These are phyloP conservation scores for Agaricus sinodeliciosus DNA, from an alignment of 768 basidiomycete species.

Conservation along the genomic window DNA sequence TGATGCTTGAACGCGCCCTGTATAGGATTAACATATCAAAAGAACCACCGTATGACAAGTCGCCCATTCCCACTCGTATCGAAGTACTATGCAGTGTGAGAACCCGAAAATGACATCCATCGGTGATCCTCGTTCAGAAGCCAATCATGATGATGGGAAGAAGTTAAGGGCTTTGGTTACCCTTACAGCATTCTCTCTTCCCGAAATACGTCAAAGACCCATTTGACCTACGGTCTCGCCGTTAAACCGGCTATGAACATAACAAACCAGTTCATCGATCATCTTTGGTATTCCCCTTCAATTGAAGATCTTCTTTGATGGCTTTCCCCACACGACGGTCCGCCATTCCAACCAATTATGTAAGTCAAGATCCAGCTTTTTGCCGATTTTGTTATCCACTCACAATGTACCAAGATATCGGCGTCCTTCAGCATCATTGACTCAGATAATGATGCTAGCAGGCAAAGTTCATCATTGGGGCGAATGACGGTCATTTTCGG, in stretches of 20 bases:
- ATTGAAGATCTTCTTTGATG: background rate
- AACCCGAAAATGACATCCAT: background rate
- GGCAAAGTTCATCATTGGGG: no score
- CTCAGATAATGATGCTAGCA: no score
- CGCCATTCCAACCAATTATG: background rate
- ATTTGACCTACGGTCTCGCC: background rate
- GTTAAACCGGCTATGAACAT: background rate
- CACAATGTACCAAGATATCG: no score
- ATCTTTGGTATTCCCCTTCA: background rate
- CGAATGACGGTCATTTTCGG: no score
- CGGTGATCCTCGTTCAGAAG: slow-evolving; percentile 11
- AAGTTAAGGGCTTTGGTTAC: background rate
- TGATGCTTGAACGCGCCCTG: background rate
- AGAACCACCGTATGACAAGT: background rate
- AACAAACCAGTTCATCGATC: slow-evolving; percentile 5
- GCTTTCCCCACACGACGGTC: background rate
- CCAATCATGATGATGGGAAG: background rate
- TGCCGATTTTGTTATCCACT: background rate
- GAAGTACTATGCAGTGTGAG: background rate
- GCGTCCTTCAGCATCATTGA: no score
- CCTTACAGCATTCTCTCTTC: background rate
- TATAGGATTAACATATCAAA: background rate
- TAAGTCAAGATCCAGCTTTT: background rate
- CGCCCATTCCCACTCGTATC: background rate
- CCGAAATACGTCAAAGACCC: background rate